Evolutionary conservation across 176 grass and related monocot genomes (phyloP).

Genomic region (Zoysia japonica): DNA sequence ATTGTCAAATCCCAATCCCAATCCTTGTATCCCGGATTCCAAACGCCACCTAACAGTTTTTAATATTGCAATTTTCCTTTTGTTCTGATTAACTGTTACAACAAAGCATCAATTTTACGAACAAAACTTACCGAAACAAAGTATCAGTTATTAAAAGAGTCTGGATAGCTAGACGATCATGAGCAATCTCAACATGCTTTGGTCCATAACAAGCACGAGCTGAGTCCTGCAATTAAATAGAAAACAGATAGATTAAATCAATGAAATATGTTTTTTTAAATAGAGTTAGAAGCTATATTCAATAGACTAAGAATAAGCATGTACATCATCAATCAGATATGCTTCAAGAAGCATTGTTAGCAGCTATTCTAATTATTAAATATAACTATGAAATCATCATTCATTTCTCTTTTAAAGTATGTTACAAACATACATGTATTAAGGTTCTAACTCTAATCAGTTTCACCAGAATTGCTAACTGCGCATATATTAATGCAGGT

Average conservation of each 20-base stretch:
- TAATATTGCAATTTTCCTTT: neutral
- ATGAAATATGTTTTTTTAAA: slow-evolving; percentile 28
- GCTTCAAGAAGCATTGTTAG: neutral
- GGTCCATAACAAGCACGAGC: slow-evolving; percentile 95
- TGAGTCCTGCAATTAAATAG: slow-evolving; percentile 64
- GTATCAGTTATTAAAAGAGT: slow-evolving; percentile 96
- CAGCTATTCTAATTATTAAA: neutral
- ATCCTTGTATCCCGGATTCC: no score
- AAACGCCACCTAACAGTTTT: neutral
- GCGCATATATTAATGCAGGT: slow-evolving; percentile 10
- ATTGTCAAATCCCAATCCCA: no score
- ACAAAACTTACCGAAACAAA: slow-evolving; percentile 66
- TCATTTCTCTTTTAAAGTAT: neutral
- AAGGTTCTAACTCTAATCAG: slow-evolving; percentile 30
- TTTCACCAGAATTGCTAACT: slow-evolving; percentile 1
- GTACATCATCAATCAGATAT: neutral
- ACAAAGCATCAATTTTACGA: slow-evolving; percentile 9
- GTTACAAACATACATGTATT: neutral
- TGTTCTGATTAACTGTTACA: neutral
- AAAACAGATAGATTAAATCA: slow-evolving; percentile 27
- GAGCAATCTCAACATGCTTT: slow-evolving; percentile 88
- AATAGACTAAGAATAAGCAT: neutral
- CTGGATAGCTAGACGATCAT: slow-evolving; percentile 68
- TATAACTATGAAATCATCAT: neutral
- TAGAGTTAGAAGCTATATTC: neutral